Conservation (phyloP, 106 monocot genomes). For the Triglochin maritima region DNA sequence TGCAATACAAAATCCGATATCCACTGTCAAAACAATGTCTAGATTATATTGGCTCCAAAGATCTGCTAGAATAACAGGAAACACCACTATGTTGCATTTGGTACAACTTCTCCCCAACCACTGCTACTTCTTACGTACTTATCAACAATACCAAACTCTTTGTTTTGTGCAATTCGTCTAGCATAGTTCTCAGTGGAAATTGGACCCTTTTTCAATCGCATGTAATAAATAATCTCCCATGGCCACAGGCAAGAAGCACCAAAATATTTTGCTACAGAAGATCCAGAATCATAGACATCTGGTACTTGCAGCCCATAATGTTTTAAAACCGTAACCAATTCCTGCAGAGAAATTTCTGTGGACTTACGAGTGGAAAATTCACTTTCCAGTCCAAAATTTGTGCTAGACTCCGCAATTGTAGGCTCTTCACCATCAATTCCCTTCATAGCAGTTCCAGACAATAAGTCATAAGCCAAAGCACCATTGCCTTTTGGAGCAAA, state of each 20-base stretch:
- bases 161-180: constrained; percentile 55
- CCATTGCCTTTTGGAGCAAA: constrained; percentile 3
- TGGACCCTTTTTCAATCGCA: constrained; percentile 45
- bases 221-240: constrained; percentile 64
- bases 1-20: too few relatives aligned
- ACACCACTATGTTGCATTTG: too few relatives aligned
- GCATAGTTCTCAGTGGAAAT: constrained; percentile 67
- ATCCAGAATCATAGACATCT: constrained; percentile 14
- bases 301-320: constrained; percentile 36
- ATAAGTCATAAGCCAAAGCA: constrained; percentile 5
- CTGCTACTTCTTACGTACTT: constrained; percentile 62
- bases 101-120: constrained; percentile 42
- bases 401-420: background rate
- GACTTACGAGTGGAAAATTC: constrained; percentile 1
- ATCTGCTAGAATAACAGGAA: too few relatives aligned
- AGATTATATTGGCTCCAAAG: too few relatives aligned
- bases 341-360: constrained; percentile 25
- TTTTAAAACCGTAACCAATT: constrained; percentile 32
- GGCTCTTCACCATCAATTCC: constrained; percentile 2
- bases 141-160: constrained; percentile 62
- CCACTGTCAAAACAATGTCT: too few relatives aligned
- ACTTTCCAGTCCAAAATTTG: background rate
- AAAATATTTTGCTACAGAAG: constrained; percentile 35
- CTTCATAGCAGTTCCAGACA: constrained; percentile 11
- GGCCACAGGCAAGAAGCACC: constrained; percentile 70